phyloP scores from a whole-genome alignment of 2,329 filamentous ascomycete genomes.

The Colletotrichum sidae region DNA sequence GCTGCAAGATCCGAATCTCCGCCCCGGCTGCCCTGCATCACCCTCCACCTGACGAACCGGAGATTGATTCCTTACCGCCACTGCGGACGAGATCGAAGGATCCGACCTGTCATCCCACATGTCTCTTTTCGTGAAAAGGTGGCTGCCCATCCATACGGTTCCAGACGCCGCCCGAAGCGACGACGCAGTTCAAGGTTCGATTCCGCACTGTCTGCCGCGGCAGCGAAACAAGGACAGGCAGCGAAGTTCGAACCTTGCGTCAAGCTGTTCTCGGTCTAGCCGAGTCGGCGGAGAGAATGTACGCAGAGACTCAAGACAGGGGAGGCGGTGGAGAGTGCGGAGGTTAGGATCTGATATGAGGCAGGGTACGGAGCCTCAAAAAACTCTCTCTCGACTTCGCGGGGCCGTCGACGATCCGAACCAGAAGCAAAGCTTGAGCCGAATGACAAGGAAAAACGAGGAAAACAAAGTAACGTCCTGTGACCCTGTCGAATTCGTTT shows the following conservation, averaged over 20 bases:
- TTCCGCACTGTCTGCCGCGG: not conserved
- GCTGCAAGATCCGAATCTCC: constrained; percentile 34
- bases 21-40: constrained; percentile 25
- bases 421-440: constrained; percentile 9
- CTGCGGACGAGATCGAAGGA: constrained; percentile 21
- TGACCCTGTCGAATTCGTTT: constrained; percentile 14
- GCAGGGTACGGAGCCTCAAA: constrained; percentile 27
- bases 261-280: not conserved
- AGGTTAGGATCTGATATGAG: constrained; percentile 14
- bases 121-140: constrained; percentile 8
- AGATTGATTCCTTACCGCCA: constrained; percentile 30
- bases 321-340: constrained; percentile 3
- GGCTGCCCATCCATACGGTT: constrained; percentile 13
- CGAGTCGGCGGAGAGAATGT: not conserved
- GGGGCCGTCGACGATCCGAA: not conserved
- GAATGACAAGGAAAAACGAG: constrained; percentile 13
- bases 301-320: constrained; percentile 7
- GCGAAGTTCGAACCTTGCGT: not conserved
- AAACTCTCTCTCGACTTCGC: constrained; percentile 30
- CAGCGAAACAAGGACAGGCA: not conserved
- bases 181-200: not conserved
- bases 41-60: constrained; percentile 18
- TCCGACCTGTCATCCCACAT: constrained; percentile 10
- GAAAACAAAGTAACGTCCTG: not conserved
- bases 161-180: constrained; percentile 20